phyloP scores from a whole-genome alignment of 306 rosid species.

The Rosa persica region DNA sequence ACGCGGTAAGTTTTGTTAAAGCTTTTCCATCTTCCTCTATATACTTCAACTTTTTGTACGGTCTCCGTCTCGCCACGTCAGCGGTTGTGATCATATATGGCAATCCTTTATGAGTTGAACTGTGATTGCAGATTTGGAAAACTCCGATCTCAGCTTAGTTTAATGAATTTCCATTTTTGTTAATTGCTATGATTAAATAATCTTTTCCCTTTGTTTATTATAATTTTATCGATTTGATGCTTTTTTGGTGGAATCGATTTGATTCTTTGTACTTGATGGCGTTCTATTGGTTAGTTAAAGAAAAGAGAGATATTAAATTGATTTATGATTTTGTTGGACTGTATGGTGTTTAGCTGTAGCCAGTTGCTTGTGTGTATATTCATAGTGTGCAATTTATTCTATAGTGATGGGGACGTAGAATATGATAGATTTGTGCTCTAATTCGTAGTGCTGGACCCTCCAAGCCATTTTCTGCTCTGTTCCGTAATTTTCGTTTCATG shows the following conservation, averaged over 20 bases:
- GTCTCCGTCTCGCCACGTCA: constrained; percentile 22
- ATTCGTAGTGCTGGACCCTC: constrained; percentile 3
- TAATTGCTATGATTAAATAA: neutral
- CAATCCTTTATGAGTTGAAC: neutral
- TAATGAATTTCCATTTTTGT: neutral
- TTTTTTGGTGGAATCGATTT: neutral
- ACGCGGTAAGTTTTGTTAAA: neutral
- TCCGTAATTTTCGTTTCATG: neutral
- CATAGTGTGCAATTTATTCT: constrained; percentile 2
- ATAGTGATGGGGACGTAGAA: neutral
- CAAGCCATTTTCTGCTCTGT: neutral
- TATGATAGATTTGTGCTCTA: constrained; percentile 2
- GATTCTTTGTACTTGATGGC: neutral
- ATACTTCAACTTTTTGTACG: neutral
- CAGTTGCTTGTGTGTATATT: constrained; percentile 9
- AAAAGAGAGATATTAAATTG: neutral
- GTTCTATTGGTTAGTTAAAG: neutral
- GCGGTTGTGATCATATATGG: too few species aligned
- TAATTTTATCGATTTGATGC: neutral
- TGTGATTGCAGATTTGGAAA: neutral
- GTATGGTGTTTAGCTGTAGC: neutral
- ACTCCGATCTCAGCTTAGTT: neutral
- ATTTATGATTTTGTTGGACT: neutral
- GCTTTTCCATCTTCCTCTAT: neutral
- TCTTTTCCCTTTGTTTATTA: neutral